Conservation (phyloP, 164 flowering plant species). For the Houttuynia cordata region DNA sequence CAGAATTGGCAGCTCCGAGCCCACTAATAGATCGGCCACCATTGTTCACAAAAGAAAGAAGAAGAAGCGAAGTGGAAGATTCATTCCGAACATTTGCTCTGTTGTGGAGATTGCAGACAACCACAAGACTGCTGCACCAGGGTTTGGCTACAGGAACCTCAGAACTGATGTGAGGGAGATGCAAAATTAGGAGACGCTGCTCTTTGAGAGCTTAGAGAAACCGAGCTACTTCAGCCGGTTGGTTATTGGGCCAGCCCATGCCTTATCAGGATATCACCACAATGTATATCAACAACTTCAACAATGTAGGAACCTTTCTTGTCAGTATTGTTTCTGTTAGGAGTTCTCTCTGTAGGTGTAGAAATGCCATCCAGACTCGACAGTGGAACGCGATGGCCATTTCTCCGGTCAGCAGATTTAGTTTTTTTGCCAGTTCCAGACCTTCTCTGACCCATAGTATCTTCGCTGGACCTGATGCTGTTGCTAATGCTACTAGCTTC, state of each 20-base stretch:
- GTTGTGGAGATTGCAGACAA: slow-evolving; percentile 41
- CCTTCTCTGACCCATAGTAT: slow-evolving; percentile 5
- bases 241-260: slow-evolving; percentile 55
- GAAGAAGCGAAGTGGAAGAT: slow-evolving; percentile 27
- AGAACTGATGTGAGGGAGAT: slow-evolving; percentile 31
- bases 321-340: slow-evolving; percentile 34
- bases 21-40: slow-evolving; percentile 10
- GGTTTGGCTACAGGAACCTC: slow-evolving; percentile 37
- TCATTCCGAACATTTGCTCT: slow-evolving; percentile 50
- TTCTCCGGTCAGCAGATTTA: slow-evolving; percentile 20
- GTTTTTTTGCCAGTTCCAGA: slow-evolving; percentile 27
- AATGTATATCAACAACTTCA: slow-evolving; percentile 74
- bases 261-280: slow-evolving; percentile 45
- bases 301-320: slow-evolving; percentile 44
- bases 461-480: slow-evolving; percentile 2
- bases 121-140: slow-evolving; percentile 15
- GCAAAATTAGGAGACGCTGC: slow-evolving; percentile 28
- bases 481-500: slow-evolving; percentile 26
- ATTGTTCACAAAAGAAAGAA: slow-evolving; percentile 11
- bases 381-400: slow-evolving; percentile 43
- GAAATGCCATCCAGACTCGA: slow-evolving; percentile 35
- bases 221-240: slow-evolving; percentile 57
- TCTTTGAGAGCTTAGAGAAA: slow-evolving; percentile 76
- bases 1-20: slow-evolving; percentile 7
- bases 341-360: slow-evolving; percentile 29